phyloP scores from a whole-genome alignment of 345 rosid genomes.

The Populus pruinosa region DNA sequence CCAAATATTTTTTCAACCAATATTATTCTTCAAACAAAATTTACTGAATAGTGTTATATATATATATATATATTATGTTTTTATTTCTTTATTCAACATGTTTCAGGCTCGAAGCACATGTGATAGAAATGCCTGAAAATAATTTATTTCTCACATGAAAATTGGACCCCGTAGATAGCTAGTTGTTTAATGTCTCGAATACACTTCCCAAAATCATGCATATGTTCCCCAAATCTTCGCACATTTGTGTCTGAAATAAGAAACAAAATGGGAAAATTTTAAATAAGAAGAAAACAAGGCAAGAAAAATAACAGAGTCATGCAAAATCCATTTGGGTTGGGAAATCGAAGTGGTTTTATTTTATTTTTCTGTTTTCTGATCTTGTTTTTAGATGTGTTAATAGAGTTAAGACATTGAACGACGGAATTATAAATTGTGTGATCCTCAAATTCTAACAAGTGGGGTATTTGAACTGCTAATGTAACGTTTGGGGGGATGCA shows the following conservation, averaged over 20 bases:
- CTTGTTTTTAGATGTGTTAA: not conserved
- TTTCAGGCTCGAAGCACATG: too few species aligned
- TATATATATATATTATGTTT: too few species aligned
- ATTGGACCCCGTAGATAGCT: not conserved
- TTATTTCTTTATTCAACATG: not conserved
- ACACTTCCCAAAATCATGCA: slow-evolving; percentile 20
- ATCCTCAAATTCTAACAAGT: slow-evolving; percentile 43
- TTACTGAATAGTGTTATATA: too few species aligned
- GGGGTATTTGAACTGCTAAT: slow-evolving; percentile 13
- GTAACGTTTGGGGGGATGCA: slow-evolving; percentile 33
- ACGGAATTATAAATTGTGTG: slow-evolving; percentile 20
- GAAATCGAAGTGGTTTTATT: not conserved
- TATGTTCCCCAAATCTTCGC: slow-evolving; percentile 24
- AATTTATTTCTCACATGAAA: too few species aligned
- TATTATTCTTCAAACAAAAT: too few species aligned
- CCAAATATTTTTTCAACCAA: too few species aligned
- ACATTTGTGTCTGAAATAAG: slow-evolving; percentile 13
- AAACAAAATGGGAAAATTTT: slow-evolving; percentile 7
- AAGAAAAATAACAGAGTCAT: not conserved
- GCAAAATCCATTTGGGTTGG: not conserved
- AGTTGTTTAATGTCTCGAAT: not conserved
- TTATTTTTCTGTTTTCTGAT: not conserved
- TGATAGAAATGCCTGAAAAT: not conserved
- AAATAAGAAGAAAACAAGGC: slow-evolving; percentile 12
- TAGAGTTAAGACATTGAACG: not conserved